Conservation (phyloP, 129 eudicot genomes). For the carrot (Daucus carota) region DH1_v3.0 NC_030383.2:42517501-42518000, state of each 20-base stretch:
- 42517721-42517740: constrained; percentile 48
- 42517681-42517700: constrained; percentile 46
- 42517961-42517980: too few species aligned
- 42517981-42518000: too few species aligned
- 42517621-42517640: constrained; percentile 72
- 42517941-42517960: too few species aligned
- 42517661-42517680: constrained; percentile 38
- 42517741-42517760: constrained; percentile 20
- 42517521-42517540: constrained; percentile 64
- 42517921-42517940: too few species aligned
- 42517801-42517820: too few species aligned
- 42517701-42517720: constrained; percentile 63
- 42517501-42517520: constrained; percentile 82
- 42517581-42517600: too few species aligned
- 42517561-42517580: constrained; percentile 59
- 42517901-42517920: too few species aligned
- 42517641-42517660: constrained; percentile 52
- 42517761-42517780: constrained; percentile 10
- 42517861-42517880: too few species aligned
- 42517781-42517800: too few species aligned
- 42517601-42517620: constrained; percentile 74
- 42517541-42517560: constrained; percentile 67
- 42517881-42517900: too few species aligned
- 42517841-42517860: too few species aligned
- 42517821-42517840: too few species aligned